phyloP scores from a whole-genome alignment of 2,329 filamentous ascomycete species.

The Hypoxylon sp. region DNA sequence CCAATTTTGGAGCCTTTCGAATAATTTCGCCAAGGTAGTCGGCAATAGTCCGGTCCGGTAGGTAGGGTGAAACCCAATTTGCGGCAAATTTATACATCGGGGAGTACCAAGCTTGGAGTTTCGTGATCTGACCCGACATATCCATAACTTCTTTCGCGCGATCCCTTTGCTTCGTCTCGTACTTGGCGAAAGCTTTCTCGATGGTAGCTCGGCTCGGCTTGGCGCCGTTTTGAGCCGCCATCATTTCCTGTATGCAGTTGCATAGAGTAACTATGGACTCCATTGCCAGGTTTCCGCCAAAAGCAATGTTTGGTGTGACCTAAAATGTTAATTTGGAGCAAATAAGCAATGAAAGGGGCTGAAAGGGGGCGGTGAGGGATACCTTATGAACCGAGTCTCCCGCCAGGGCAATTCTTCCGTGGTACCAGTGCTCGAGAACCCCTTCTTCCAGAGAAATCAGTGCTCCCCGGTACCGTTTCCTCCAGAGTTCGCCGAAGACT shows the following conservation, averaged over 20 bases:
- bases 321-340: background rate
- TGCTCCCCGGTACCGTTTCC: slow-evolving; percentile 42
- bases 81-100: background rate
- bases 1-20: background rate
- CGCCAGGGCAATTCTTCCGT: slow-evolving; percentile 54
- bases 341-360: background rate
- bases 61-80: background rate
- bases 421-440: slow-evolving; percentile 54
- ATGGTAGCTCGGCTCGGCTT: slow-evolving; percentile 26
- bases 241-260: slow-evolving; percentile 46
- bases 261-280: slow-evolving; percentile 54
- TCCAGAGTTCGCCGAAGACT: slow-evolving; percentile 56
- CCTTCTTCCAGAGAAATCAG: slow-evolving; percentile 55
- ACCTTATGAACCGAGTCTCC: slow-evolving; percentile 59
- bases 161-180: slow-evolving; percentile 16
- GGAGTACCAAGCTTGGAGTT: slow-evolving; percentile 1
- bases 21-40: background rate
- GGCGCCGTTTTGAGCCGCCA: slow-evolving; percentile 1
- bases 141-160: slow-evolving; percentile 1
- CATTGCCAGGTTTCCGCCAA: slow-evolving; percentile 57
- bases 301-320: slow-evolving; percentile 54
- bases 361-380: background rate
- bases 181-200: slow-evolving; percentile 8
- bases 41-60: background rate
- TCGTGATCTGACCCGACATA: background rate